phyloP scores from a whole-genome alignment of 73 alveolate genomes.

The Loxodes magnus region DNA sequence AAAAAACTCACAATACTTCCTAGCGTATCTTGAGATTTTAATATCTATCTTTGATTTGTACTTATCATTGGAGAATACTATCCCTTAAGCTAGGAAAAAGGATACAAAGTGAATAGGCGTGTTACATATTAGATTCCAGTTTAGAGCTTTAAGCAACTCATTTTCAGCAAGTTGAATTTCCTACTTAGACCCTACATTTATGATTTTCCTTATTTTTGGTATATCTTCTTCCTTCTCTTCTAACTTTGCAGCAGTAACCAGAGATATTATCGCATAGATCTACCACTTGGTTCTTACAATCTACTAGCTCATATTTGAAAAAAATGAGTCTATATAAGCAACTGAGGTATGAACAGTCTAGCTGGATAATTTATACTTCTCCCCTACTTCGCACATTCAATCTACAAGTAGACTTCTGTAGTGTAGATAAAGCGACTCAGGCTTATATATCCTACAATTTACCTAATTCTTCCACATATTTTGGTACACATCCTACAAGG shows the following conservation, averaged over 20 bases:
- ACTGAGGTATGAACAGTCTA: background rate
- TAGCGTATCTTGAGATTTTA: background rate
- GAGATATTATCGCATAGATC: background rate
- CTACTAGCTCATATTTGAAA: background rate
- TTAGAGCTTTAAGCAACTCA: background rate
- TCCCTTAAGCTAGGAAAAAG: background rate
- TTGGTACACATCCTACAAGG: no score
- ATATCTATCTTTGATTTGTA: background rate
- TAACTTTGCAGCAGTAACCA: background rate
- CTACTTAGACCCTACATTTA: background rate
- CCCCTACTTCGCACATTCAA: slow-evolving; percentile 4
- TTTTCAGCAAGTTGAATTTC: background rate
- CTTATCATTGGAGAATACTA: background rate
- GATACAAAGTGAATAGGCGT: background rate
- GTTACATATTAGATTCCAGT: background rate
- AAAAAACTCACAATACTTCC: background rate
- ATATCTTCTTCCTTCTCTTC: background rate
- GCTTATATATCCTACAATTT: no score
- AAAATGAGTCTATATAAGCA: background rate
- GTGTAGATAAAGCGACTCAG: background rate
- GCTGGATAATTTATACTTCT: background rate
- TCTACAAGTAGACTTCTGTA: background rate
- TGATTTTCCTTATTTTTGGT: background rate
- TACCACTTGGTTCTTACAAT: background rate
- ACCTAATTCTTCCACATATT: no score